Evolutionary conservation across 2,329 filamentous ascomycete species (phyloP).

Genomic region (Apiospora saccharicola): DNA sequence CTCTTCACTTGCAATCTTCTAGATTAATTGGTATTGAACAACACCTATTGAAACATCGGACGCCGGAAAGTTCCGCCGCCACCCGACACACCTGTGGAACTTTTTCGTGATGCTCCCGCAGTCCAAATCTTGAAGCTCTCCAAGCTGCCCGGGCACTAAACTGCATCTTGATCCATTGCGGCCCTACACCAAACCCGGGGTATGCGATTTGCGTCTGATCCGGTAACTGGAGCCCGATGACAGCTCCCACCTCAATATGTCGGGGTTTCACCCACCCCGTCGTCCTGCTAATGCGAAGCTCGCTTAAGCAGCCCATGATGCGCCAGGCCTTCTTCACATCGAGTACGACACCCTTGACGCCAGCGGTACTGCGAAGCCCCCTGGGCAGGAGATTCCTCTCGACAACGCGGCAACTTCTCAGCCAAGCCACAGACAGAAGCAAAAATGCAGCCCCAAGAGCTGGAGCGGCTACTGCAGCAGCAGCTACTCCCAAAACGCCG

Average conservation of each 20-base stretch:
- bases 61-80: conserved; percentile 20
- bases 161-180: not conserved
- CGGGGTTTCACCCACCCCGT: conserved; percentile 41
- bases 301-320: conserved; percentile 30
- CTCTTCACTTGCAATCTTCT: not conserved
- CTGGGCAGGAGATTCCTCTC: conserved; percentile 11
- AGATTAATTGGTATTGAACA: not conserved
- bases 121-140: not conserved
- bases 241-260: conserved; percentile 29
- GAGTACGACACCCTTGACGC: not conserved
- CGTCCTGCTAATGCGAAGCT: conserved; percentile 37
- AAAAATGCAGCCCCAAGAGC: not conserved
- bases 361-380: not conserved
- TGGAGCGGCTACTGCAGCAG: not conserved
- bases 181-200: conserved; percentile 6
- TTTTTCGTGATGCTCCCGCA: conserved; percentile 1
- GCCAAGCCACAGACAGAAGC: not conserved
- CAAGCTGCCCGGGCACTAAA: not conserved
- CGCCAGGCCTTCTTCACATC: conserved; percentile 22
- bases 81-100: conserved; percentile 5
- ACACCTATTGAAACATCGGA: not conserved
- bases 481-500: not conserved
- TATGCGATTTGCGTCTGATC: not conserved
- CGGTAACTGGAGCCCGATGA: conserved; percentile 11
- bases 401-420: conserved; percentile 15